Evolutionary conservation across 2,329 filamentous ascomycete genomes (phyloP), one percentile per base, ranked within the genome.

Genomic region (Sordariomycetes sp.): DNA sequence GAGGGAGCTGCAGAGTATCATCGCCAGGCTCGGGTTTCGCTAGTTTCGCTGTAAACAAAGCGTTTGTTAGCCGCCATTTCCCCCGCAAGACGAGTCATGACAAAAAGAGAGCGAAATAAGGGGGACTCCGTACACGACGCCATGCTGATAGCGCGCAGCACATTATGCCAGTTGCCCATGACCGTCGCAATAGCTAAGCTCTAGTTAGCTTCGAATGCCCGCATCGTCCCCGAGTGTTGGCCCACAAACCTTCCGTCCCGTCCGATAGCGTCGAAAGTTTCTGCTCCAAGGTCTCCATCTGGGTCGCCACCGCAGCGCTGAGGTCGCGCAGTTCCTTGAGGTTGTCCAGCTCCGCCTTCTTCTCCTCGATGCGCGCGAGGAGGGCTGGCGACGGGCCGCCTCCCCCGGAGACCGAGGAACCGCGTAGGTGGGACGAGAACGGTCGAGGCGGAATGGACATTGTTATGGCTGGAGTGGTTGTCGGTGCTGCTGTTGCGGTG

Each of bases 161-260:
- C 89, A 64, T 89, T 91, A 69, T 91, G 86, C 89, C 89, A 95
- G 68, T 94, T 95, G 56, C 85, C 81, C 67, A 95, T 76, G 24
- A 95, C 89, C n/a, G 85, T 80, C 45, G 89, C 89, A 65, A 95
- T 89, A 60, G 87, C 88, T 90, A 67, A 17, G 24, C 15, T 8
- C 17, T 3, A 42, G 50, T 39, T 12, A 32, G 45, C 20, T 6
- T 50, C 45, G 12, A 24, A 8, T 17, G 7, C 42, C 55, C 57
- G 59, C n/a, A 60, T 70, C 51, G 68, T n/a, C 3, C 24, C 24
- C 7, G 8, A 8, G 28, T 32, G 51, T 12, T 12, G 32, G 10
- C 1, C 54, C 22, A 58, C 67, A 60, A 67, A 87, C 86, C 86
- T 79, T 94, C 87, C 34, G 89, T 94, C 15, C 89, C 89, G 64